These are phyloP conservation scores for Sporothrix euskadiensis DNA, from an alignment of 2,329 filamentous ascomycete genomes.

Conservation along the genomic window DNA sequence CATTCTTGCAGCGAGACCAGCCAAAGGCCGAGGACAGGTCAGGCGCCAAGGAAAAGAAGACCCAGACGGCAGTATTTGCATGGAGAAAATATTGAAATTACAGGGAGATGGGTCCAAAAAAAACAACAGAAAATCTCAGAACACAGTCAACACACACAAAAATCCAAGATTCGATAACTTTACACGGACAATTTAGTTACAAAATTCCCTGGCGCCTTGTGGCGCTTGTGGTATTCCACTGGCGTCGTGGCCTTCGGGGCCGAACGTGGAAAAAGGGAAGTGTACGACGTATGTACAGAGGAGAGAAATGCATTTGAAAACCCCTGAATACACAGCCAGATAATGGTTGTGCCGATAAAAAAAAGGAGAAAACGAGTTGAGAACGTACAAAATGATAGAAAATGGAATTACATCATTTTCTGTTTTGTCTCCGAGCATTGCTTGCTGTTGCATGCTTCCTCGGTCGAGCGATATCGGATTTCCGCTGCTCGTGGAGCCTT, in stretches of 20 bases:
- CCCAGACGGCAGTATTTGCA: background rate
- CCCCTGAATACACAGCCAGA: background rate
- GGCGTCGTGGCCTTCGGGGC: background rate
- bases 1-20: background rate
- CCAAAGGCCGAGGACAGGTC: background rate
- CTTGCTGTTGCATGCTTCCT: background rate
- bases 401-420: background rate
- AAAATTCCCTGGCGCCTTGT: background rate
- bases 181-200: background rate
- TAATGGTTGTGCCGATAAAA: background rate
- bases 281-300: background rate
- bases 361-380: no score
- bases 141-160: no score
- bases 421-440: background rate
- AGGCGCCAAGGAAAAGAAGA: background rate
- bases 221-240: background rate
- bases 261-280: background rate
- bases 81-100: constrained; percentile 1
- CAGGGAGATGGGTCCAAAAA: background rate
- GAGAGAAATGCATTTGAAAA: background rate
- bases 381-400: background rate
- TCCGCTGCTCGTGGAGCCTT: background rate
- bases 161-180: background rate
- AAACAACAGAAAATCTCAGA: background rate
- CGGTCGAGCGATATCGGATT: constrained; percentile 8